These are phyloP conservation scores for Fonsecaea nubica DNA, from an alignment of 2,329 filamentous ascomycete genomes.

Conservation along the genomic window DNA sequence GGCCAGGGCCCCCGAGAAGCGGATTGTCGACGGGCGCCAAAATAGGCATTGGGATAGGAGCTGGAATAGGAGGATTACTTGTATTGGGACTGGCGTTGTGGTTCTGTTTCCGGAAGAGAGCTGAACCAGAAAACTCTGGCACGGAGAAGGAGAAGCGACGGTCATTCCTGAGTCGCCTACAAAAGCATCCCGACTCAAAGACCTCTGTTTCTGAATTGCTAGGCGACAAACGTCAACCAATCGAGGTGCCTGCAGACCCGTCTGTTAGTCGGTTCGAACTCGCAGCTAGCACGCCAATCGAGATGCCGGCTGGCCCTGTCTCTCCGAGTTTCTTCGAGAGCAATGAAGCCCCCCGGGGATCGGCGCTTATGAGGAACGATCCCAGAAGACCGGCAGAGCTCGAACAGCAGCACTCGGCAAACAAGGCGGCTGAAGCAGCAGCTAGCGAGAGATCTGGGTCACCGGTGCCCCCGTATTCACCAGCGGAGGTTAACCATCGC, in stretches of 20 bases:
- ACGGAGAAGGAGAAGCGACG: constrained; percentile 31
- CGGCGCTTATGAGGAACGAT: constrained; percentile 31
- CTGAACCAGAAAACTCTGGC: constrained; percentile 1
- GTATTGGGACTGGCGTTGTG: constrained; percentile 36
- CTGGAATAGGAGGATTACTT: constrained; percentile 35
- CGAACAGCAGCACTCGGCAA: constrained; percentile 28
- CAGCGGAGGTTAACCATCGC: constrained; percentile 30
- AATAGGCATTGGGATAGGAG: constrained; percentile 42
- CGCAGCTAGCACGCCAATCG: constrained; percentile 31
- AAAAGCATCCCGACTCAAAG: constrained; percentile 29
- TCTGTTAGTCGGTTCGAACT: constrained; percentile 39
- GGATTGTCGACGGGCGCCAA: constrained; percentile 43
- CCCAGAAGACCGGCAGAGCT: constrained; percentile 36
- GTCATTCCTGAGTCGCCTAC: constrained; percentile 31
- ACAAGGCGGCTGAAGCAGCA: constrained; percentile 32
- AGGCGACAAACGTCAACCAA: constrained; percentile 40
- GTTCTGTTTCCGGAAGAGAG: constrained; percentile 28
- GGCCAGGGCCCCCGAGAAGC: constrained; percentile 26
- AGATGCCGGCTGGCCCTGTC: constrained; percentile 40
- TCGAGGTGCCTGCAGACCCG: constrained; percentile 41
- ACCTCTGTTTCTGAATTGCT: constrained; percentile 40
- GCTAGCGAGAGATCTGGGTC: constrained; percentile 31
- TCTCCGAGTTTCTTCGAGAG: constrained; percentile 33
- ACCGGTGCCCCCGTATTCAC: constrained; percentile 39
- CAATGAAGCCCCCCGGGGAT: constrained; percentile 18